Evolutionary conservation across 164 flowering plant species (phyloP).

Genomic region (Liquidambar formosana): DNA sequence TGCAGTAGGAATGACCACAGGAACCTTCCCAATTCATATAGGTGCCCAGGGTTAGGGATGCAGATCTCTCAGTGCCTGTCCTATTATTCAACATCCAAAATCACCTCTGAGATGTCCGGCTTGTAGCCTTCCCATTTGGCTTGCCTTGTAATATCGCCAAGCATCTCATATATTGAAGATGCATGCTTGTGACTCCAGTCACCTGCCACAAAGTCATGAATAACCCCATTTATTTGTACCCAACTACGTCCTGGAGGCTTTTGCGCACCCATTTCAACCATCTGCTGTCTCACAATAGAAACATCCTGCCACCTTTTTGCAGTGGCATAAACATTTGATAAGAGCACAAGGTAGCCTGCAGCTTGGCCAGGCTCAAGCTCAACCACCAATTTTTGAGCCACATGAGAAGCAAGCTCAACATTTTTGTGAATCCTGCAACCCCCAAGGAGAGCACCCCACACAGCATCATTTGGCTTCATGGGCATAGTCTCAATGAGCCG

Average conservation of each 20-base stretch:
- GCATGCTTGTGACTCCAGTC: constrained; percentile 34
- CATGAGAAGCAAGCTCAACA: constrained; percentile 32
- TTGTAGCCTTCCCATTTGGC: constrained; percentile 24
- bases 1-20: neutral
- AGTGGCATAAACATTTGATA: constrained; percentile 52
- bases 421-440: constrained; percentile 51
- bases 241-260: constrained; percentile 58
- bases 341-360: constrained; percentile 49
- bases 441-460: constrained; percentile 60
- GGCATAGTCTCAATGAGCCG: constrained; percentile 48
- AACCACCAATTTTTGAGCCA: constrained; percentile 26
- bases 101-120: constrained; percentile 15
- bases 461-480: constrained; percentile 43
- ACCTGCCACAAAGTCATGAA: constrained; percentile 43
- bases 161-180: constrained; percentile 28
- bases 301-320: constrained; percentile 51
- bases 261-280: constrained; percentile 37
- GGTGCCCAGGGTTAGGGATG: neutral
- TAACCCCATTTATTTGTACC: constrained; percentile 41
- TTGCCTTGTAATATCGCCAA: constrained; percentile 24
- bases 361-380: constrained; percentile 48
- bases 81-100: constrained; percentile 11
- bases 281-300: constrained; percentile 29
- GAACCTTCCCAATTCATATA: neutral
- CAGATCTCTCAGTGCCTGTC: neutral